Evolutionary conservation across 257 asterid species (phyloP).

Genomic region (Plantago elongata): DNA sequence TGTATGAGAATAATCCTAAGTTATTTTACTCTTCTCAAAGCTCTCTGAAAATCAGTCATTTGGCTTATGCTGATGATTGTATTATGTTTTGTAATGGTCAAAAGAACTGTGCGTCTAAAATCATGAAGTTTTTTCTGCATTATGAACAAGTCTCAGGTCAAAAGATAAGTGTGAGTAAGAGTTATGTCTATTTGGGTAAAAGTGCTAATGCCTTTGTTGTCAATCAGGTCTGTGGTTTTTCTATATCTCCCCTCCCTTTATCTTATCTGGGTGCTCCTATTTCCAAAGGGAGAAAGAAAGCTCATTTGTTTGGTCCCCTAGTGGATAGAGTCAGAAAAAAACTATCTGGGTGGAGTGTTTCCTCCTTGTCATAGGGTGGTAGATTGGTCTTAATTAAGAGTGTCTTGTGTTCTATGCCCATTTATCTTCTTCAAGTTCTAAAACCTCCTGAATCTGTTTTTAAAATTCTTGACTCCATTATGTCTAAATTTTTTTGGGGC

Average conservation of each 20-base stretch:
- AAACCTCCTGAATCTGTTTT: not conserved
- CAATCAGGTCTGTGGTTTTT: not conserved
- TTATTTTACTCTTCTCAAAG: too few relatives aligned
- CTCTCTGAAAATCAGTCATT: too few relatives aligned
- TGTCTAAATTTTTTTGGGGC: not conserved
- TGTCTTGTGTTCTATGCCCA: not conserved
- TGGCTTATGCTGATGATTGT: not conserved
- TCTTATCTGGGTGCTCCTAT: not conserved
- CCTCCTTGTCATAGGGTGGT: not conserved
- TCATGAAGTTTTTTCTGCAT: too few relatives aligned
- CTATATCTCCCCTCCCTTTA: too few relatives aligned
- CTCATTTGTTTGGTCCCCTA: not conserved
- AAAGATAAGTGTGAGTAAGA: too few relatives aligned
- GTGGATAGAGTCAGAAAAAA: not conserved
- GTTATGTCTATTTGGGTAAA: not conserved
- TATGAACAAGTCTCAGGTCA: not conserved
- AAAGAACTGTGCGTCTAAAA: not conserved
- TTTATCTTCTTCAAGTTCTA: not conserved
- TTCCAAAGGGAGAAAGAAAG: not conserved
- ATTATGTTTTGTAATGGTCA: not conserved
- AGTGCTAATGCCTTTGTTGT: not conserved
- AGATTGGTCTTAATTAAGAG: not conserved
- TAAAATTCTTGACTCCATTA: not conserved
- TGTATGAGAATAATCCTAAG: not conserved
- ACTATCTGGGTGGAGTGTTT: not conserved